Conservation (phyloP, 176 grass and related monocot species). For the Otatea glauca region DNA sequence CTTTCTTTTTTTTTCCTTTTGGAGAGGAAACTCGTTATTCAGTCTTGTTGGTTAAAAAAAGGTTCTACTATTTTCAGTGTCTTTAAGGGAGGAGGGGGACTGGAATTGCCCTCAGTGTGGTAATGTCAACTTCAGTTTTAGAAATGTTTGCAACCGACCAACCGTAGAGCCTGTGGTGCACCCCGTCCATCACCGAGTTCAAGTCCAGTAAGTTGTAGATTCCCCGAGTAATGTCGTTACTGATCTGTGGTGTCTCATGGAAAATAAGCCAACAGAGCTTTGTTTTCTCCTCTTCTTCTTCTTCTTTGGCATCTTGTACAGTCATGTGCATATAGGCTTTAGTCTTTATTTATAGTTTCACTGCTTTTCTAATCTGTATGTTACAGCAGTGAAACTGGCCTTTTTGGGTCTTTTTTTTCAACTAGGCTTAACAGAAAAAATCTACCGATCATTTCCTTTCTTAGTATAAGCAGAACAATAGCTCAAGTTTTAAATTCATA, state of each 20-base stretch:
- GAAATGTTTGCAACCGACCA: conserved; percentile 89
- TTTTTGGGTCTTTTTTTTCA: neutral
- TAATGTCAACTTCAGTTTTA: conserved; percentile 99
- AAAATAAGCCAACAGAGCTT: conserved; percentile 13
- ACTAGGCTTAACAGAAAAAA: neutral
- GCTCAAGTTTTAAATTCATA: too few relatives aligned
- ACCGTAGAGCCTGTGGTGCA: conserved; percentile 85
- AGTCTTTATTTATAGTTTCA: neutral
- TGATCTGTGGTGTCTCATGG: conserved; percentile 43
- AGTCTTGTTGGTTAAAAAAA: conserved; percentile 50
- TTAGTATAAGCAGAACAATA: neutral
- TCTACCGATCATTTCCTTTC: conserved; percentile 7
- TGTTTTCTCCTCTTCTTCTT: neutral
- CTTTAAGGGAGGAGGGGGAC: conserved; percentile 89
- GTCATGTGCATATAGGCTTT: neutral
- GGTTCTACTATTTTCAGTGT: conserved; percentile 65
- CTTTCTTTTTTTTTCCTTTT: neutral
- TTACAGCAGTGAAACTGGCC: neutral
- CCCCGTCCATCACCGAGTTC: conserved; percentile 81
- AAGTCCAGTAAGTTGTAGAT: conserved; percentile 80
- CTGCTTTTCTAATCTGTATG: conserved; percentile 7
- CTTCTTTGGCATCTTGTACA: neutral
- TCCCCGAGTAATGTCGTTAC: conserved; percentile 54
- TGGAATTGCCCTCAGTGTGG: conserved; percentile 92
- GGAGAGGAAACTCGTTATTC: conserved; percentile 14